Evolutionary conservation across 1,139 yeast genomes (phyloP).

Genomic region (Nadsonia starkeyi-henricii): DNA sequence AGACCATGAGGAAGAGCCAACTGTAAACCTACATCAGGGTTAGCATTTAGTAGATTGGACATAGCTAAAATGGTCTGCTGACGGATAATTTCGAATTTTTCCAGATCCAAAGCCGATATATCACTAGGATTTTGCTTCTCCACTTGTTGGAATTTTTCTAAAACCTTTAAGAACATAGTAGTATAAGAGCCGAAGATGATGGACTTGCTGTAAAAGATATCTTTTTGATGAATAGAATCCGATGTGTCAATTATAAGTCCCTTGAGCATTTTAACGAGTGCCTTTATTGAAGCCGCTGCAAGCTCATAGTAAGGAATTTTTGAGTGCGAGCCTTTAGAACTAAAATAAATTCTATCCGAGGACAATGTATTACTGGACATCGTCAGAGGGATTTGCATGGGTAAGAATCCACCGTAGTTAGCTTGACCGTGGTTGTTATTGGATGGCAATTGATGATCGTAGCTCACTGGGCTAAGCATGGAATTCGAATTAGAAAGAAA

Average conservation of each 20-base stretch:
- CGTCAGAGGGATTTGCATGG: neutral
- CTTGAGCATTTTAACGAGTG: slow-evolving; percentile 7
- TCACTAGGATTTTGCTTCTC: neutral
- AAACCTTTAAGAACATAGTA: slow-evolving; percentile 4
- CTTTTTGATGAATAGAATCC: slow-evolving; percentile 31
- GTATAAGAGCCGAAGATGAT: slow-evolving; percentile 5
- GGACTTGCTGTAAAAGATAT: slow-evolving; percentile 1
- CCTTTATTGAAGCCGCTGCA: slow-evolving; percentile 3
- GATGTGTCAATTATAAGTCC: slow-evolving; percentile 7
- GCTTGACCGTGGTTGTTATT: slow-evolving; percentile 4
- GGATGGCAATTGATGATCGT: neutral
- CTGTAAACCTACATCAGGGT: slow-evolving; percentile 65
- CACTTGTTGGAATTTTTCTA: slow-evolving; percentile 13
- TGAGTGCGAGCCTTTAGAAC: neutral
- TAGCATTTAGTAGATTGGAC: slow-evolving; percentile 55
- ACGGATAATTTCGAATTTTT: slow-evolving; percentile 42
- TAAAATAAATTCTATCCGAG: neutral
- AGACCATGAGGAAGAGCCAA: slow-evolving; percentile 70
- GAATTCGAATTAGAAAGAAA: neutral
- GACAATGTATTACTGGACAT: neutral
- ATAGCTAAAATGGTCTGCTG: slow-evolving; percentile 58
- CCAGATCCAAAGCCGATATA: slow-evolving; percentile 1
- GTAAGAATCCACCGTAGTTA: no score
- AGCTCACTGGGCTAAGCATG: no score
- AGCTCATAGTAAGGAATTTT: neutral